Evolutionary conservation across 139 green algal genomes (phyloP), one percentile per base, ranked within the genome.

Genomic region (Chlorella sp.): DNA sequence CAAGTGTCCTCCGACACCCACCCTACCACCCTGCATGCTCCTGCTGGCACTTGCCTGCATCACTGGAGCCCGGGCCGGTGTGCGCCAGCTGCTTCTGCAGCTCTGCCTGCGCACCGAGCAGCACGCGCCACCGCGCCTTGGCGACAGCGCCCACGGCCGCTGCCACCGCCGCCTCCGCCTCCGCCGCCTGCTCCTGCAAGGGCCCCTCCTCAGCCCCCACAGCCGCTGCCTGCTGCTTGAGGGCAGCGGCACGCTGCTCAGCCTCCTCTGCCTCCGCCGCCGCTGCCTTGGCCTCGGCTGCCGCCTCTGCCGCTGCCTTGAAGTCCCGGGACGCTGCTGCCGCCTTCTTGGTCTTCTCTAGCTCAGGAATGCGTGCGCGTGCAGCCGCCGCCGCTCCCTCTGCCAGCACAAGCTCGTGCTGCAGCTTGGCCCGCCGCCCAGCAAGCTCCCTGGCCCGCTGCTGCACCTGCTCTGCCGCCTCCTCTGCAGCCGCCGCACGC

Each of bases 341-440:
- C 5, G 94, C 93, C 39, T 92, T 93, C 85, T 96, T 96, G 19
- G 91, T 90, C 0, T 89, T 90, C 40, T 96, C 94, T 21, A 96
- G 57, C 60, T 95, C 92, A 1, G 94, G 92, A 30, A 96, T 64
- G 36, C 91, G 86, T 2, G 78, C 73, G 57, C 86, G 26, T 32
- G 92, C 91, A 26, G 61, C 81, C 5, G 89, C 86, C 11, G 87
- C 90, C 1, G 81, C 81, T 2, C 85, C 91, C 36, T 95, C 91
- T 37, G 90, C 91, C n/a, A 57, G 48, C 7, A 81, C 89, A n/a
- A 91, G 89, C 39, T 95, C 94, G 53, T 91, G 85, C 40, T 80
- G 83, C 64, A 96, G 86, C 18, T 40, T 64, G 11, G 90, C 83
- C 1, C 89, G 80, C 40, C 76, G 81, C 21, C n/a, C 87, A 2